Base-by-base conservation (phyloP, 371 early-diverging fungal species). In the Mortierella sp. region DNA sequence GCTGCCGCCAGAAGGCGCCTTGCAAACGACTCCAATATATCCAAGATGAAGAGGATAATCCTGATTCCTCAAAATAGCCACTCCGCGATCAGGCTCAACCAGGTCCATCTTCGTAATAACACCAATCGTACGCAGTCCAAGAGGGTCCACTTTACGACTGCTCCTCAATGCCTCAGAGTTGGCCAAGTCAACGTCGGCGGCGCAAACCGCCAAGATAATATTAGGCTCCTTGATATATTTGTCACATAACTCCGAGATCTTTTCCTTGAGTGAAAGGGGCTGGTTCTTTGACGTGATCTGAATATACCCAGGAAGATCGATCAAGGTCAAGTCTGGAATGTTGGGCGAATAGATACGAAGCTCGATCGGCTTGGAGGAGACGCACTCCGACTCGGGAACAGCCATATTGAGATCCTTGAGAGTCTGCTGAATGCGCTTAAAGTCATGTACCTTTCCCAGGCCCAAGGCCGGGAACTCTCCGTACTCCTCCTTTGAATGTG, bases 21-120 rank as follows among this genome's bases (percentile, higher is more conserved):
- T 94, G 87, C 98, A 97, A 9, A 99, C 96, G 1, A 99, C 99
- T 28, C 99, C 99, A 74, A 99, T 92, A 83, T 99, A 99, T 7
- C 99, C 99, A 21, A 98, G 87, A 61, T 94, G 93, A 28, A 99
- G 85, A 9, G 97, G 98, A 77, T 97, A 97, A 63, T 98, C 95
- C 59, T 92, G 88, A 70, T 99, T 98, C 13, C 90, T 89, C 47
- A 99, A 89, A 70, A 98, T 93, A 10, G 91, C 87, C 6, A 94
- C 94, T 16, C 96, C 98, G 1, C 84, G 77, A 36, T 92, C 90
- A 24, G 97, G 95, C 58, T 97, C 94, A 0, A 99, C 96, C 43
- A 98, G 88, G 81, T 99, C 99, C 91, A 99, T 95, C 83, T 99
- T 99, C 33, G 99, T 99, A 36, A 99, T 88, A 0, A 99, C 99